Evolutionary conservation across 1,139 yeast genomes (phyloP).

Genomic region (Zhuliangozyma parablackwelliae): DNA sequence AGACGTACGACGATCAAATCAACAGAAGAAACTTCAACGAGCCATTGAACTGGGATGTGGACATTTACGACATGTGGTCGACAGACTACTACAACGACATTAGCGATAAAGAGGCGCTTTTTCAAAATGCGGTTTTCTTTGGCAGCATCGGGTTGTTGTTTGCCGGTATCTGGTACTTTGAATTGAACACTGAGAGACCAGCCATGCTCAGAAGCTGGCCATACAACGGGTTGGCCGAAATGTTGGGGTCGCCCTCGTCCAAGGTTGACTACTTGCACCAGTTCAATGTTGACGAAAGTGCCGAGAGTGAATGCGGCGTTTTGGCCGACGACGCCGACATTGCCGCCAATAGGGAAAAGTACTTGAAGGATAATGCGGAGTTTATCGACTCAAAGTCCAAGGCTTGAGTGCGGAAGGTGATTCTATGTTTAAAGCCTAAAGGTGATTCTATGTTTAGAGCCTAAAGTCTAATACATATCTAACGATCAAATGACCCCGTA

Average conservation of each 20-base stretch:
- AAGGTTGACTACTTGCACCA: slow-evolving; percentile 44
- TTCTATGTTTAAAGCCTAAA: no score
- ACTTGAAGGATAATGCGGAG: slow-evolving; percentile 34
- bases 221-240: slow-evolving; percentile 68
- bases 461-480: no score
- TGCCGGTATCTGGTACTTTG: slow-evolving; percentile 48
- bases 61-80: slow-evolving; percentile 79
- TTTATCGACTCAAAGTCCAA: slow-evolving; percentile 25
- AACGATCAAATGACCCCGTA: no score
- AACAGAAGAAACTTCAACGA: slow-evolving; percentile 75
- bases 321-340: slow-evolving; percentile 30
- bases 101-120: slow-evolving; percentile 58
- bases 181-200: slow-evolving; percentile 69
- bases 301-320: slow-evolving; percentile 37
- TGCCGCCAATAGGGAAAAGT: slow-evolving; percentile 27
- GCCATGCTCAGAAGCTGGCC: slow-evolving; percentile 70
- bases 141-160: slow-evolving; percentile 53
- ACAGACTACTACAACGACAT: slow-evolving; percentile 70
- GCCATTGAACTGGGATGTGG: slow-evolving; percentile 68
- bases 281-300: slow-evolving; percentile 38
- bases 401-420: neutral
- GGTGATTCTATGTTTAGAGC: no score
- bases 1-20: slow-evolving; percentile 76
- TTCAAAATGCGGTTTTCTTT: slow-evolving; percentile 50
- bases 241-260: slow-evolving; percentile 59